phyloP scores from a whole-genome alignment of 2,329 filamentous ascomycete species.

The Tetracladium maxilliforme region DNA sequence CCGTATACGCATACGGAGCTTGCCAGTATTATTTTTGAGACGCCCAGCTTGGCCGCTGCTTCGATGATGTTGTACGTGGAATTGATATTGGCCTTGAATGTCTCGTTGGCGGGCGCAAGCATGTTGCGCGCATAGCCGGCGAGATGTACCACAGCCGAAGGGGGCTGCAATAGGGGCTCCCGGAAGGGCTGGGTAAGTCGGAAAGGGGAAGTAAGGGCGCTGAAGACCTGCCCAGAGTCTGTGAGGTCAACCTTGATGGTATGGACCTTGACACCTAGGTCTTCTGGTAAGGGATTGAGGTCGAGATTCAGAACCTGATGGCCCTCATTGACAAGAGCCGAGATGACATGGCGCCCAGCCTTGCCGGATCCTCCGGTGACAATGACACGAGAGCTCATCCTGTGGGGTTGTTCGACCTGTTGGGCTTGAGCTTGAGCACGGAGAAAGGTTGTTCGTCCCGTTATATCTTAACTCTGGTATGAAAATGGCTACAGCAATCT shows the following conservation, averaged over 20 bases:
- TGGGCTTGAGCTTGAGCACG: no score
- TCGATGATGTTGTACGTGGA: conserved; percentile 47
- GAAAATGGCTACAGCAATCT: no score
- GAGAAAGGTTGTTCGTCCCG: no score
- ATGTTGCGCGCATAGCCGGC: conserved; percentile 41
- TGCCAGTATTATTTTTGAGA: conserved; percentile 44
- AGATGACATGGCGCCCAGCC: conserved; percentile 38
- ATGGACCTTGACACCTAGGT: conserved; percentile 25
- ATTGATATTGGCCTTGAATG: conserved; percentile 35
- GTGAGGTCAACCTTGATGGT: conserved; percentile 40
- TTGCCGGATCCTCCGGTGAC: conserved; percentile 41
- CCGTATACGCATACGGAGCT: conserved; percentile 42
- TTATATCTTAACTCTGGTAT: no score
- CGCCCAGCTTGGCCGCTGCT: conserved; percentile 40
- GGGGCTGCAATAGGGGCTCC: conserved; percentile 20
- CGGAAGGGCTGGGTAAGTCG: conserved; percentile 24
- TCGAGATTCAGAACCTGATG: conserved; percentile 41
- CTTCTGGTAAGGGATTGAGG: conserved; percentile 24
- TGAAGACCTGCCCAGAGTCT: conserved; percentile 38
- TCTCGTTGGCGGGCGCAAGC: conserved; percentile 43
- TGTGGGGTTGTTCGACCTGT: no score
- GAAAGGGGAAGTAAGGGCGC: conserved; percentile 39
- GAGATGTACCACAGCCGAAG: conserved; percentile 47
- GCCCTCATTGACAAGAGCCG: conserved; percentile 30
- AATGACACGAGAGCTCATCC: no score